A percentile compares a stretch with the other conserved stretches of the same genome.
phyloP scores from a whole-genome alignment of 2,329 filamentous ascomycete genomes.

The Ascochyta rabiei region DNA sequence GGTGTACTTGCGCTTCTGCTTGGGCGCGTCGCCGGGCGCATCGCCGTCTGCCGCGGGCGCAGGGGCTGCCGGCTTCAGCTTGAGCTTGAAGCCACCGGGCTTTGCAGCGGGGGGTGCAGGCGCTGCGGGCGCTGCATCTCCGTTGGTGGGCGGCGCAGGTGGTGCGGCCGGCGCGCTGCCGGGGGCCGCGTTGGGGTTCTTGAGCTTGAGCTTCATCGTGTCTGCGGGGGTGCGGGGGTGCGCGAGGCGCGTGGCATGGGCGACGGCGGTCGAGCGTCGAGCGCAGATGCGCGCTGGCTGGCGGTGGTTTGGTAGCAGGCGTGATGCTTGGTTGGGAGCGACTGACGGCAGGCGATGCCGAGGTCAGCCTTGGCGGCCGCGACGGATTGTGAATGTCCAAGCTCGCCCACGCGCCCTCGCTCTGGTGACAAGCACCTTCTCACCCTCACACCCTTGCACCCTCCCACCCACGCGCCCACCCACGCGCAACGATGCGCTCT shows the following conservation, averaged over 20 bases:
- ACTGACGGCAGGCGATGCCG: constrained; percentile 2
- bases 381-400: constrained; percentile 24
- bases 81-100: constrained; percentile 36
- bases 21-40: constrained; percentile 43
- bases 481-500: constrained; percentile 30
- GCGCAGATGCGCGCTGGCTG: constrained; percentile 16
- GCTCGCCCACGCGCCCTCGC: constrained; percentile 23
- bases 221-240: neutral
- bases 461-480: constrained; percentile 1
- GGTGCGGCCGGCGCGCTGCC: constrained; percentile 28
- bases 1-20: constrained; percentile 52
- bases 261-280: constrained; percentile 5
- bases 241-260: neutral
- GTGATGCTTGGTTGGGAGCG: constrained; percentile 7
- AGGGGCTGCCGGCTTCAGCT: constrained; percentile 35
- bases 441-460: neutral
- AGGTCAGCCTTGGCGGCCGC: constrained; percentile 25
- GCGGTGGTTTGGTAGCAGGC: neutral
- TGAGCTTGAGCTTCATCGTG: constrained; percentile 44
- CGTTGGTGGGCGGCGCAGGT: constrained; percentile 17
- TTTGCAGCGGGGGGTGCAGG: constrained; percentile 22
- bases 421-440: constrained; percentile 6
- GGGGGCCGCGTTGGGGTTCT: constrained; percentile 27
- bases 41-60: constrained; percentile 30
- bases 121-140: constrained; percentile 20